These are phyloP conservation scores for Gnomoniopsis smithogilvyi DNA, from an alignment of 2,329 filamentous ascomycete species.

Conservation along the genomic window DNA sequence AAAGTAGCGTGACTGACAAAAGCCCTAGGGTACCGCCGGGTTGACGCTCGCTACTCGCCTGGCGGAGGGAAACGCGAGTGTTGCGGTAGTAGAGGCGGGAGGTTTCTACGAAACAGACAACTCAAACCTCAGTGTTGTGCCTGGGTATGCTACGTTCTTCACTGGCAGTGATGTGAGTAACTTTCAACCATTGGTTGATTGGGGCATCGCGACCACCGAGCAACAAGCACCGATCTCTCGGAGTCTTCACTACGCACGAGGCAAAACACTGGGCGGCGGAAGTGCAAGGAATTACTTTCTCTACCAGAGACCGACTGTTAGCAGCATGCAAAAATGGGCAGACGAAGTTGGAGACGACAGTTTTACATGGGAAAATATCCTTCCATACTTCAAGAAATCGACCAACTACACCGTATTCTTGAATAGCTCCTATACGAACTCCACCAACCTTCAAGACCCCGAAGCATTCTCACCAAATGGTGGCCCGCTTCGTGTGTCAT, in stretches of 20 bases:
- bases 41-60: slow-evolving; percentile 10
- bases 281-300: slow-evolving; percentile 12
- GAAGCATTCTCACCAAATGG: slow-evolving; percentile 1
- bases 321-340: slow-evolving; percentile 8
- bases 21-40: slow-evolving; percentile 2
- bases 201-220: slow-evolving; percentile 4
- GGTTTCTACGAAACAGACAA: slow-evolving; percentile 16
- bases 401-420: background rate
- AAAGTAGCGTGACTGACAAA: too few relatives aligned
- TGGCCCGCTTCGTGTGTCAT: slow-evolving; percentile 12
- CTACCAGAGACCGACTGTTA: slow-evolving; percentile 8
- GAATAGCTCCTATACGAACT: slow-evolving; percentile 13
- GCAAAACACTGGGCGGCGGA: slow-evolving; percentile 12
- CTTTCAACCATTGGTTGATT: slow-evolving; percentile 14
- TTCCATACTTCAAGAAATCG: slow-evolving; percentile 12
- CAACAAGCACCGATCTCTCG: slow-evolving; percentile 6
- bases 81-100: slow-evolving; percentile 17
- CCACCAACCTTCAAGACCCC: slow-evolving; percentile 3
- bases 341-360: slow-evolving; percentile 9
- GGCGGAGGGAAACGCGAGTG: slow-evolving; percentile 6
- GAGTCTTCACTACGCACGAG: slow-evolving; percentile 10
- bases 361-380: slow-evolving; percentile 10
- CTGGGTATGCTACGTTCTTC: slow-evolving; percentile 7
- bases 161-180: slow-evolving; percentile 1
- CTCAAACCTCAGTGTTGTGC: slow-evolving; percentile 12